A percentile compares a stretch with the other conserved stretches of the same genome.
phyloP scores from a whole-genome alignment of 148 eudicot species.

The Vaccinium vitisidaea region DNA sequence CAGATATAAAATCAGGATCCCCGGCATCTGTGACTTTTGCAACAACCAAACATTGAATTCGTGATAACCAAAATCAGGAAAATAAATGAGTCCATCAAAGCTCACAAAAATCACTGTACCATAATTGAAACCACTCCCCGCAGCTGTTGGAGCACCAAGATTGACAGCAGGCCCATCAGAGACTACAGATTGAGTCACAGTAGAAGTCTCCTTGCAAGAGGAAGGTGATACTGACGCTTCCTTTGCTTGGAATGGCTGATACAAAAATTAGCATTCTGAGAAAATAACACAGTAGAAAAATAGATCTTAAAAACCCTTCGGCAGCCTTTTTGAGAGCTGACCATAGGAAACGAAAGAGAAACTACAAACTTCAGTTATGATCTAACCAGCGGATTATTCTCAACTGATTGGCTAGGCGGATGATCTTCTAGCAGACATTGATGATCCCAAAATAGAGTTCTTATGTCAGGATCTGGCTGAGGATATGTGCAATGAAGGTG shows the following conservation, averaged over 20 bases:
- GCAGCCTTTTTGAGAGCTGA: neutral
- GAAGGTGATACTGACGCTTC: no score
- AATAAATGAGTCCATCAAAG: no score
- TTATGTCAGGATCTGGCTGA: slow-evolving; percentile 20
- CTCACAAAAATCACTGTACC: no score
- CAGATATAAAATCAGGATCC: neutral
- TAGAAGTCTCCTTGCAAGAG: no score
- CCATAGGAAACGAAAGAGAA: neutral
- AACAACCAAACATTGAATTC: no score
- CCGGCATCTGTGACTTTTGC: no score
- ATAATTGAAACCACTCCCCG: no score
- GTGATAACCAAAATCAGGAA: no score
- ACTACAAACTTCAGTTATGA: slow-evolving; percentile 2
- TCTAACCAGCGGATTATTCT: slow-evolving; percentile 12
- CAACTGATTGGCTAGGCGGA: slow-evolving; percentile 4
- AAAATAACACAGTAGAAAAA: neutral
- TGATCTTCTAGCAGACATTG: slow-evolving; percentile 14
- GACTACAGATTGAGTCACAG: no score
- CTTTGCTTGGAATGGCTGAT: neutral
- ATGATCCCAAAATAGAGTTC: slow-evolving; percentile 31
- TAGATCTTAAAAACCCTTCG: neutral
- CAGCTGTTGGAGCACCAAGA: no score
- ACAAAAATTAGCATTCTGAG: neutral
- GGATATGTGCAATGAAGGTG: slow-evolving; percentile 31
- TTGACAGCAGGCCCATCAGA: no score